Evolutionary conservation across 768 basidiomycete genomes (phyloP), one percentile per base, ranked within the genome.

Genomic region (Pleurotus giganteus): DNA sequence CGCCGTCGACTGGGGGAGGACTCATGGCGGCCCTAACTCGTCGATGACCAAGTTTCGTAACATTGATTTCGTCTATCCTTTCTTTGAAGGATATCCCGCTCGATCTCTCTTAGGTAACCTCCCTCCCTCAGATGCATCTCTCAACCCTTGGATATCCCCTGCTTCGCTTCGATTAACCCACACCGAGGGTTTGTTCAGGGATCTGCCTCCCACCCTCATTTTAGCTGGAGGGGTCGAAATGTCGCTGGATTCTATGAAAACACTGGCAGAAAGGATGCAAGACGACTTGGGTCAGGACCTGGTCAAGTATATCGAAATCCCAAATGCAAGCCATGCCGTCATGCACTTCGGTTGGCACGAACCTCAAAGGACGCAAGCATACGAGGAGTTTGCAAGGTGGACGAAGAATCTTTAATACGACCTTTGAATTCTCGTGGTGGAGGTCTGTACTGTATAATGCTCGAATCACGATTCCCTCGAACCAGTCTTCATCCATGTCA

Each of bases 81-180:
- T 58, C 24, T 54, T 47, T 36, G 32, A 42, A 29, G 12, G 65
- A 4, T 64, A 67, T 47, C 55, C 63, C 1, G 60, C 58, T 23
- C 56, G 36, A 8, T 63, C 67, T 9, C 64, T 69, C 29, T 41
- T 70, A 2, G 66, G 70, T 1, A 56, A 63, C 1, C 64, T 69
- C 21, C 65, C 64, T 7, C 41, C 61, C n/a, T 67, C 62, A 12
- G 63, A 60, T 27, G 67, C 63, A 12, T 57, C 50, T n/a, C 54
- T 57, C 47, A 70, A 63, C 55, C 60, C 58, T 6, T 76, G 70
- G 52, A 57, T 76, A 32, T 74, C 73, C 0, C 73, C 74, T 2
- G 69, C 63, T n/a, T 72, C 71, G 28, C 54, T 65, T 13, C 46
- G 28, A 3, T 17, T 60, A 4, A 15, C 57, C 24, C 50, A 53